A percentile compares a stretch with the other conserved stretches of the same genome.
Conservation (phyloP, 495 filamentous ascomycete species). For the Penicillium dipodomyicola region DNA sequence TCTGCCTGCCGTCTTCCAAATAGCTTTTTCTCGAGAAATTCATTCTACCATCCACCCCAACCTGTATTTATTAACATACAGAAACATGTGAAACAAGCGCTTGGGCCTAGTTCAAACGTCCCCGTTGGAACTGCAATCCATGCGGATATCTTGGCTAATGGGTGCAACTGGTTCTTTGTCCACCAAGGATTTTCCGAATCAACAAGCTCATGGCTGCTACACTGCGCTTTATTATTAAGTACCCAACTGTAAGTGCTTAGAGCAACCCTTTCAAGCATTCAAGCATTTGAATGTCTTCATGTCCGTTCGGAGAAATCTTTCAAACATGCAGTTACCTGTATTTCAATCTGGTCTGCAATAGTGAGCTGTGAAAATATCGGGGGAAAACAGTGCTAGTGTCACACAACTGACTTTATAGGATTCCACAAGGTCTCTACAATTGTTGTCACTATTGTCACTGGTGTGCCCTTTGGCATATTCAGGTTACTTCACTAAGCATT, state of each 20-base stretch:
- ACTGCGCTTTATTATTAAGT: background rate
- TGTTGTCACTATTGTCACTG: background rate
- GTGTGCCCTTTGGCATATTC: background rate
- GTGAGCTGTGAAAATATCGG: slow-evolving; percentile 4
- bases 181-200: background rate
- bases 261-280: background rate
- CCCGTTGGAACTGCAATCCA: slow-evolving; percentile 1
- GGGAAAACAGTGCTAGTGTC: slow-evolving; percentile 2
- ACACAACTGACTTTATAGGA: slow-evolving; percentile 1
- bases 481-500: background rate
- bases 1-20: background rate
- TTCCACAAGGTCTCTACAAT: background rate
- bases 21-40: slow-evolving; percentile 7
- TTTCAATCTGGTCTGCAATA: background rate
- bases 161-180: background rate
- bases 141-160: background rate
- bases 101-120: slow-evolving; percentile 1
- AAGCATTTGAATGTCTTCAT: background rate
- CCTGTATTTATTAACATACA: background rate
- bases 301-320: background rate
- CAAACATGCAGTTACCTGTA: background rate
- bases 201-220: slow-evolving; percentile 1
- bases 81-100: background rate
- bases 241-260: background rate
- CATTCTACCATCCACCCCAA: background rate